Evolutionary conservation across 2,329 filamentous ascomycete genomes (phyloP).

Genomic region (Xylaria sp.): DNA sequence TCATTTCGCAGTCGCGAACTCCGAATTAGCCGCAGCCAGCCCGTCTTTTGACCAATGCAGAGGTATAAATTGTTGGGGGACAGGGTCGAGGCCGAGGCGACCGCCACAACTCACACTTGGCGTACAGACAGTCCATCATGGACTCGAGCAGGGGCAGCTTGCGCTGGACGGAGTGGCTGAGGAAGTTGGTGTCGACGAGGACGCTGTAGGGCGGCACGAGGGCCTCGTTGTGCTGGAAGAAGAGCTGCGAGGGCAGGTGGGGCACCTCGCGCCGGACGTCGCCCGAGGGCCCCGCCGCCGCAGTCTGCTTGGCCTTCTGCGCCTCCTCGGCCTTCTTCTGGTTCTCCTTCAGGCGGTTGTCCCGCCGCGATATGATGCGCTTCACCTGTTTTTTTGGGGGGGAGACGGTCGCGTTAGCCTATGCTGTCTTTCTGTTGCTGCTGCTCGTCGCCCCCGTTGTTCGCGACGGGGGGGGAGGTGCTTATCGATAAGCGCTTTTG

Average conservation of each 20-base stretch:
- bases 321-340: constrained; percentile 65
- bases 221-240: constrained; percentile 82
- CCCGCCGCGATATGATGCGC: constrained; percentile 72
- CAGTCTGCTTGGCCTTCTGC: constrained; percentile 62
- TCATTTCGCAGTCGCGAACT: background rate
- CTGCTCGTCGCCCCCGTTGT: background rate
- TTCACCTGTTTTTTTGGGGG: constrained; percentile 26
- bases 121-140: constrained; percentile 89
- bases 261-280: constrained; percentile 78
- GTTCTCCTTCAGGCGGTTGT: constrained; percentile 83
- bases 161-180: constrained; percentile 85
- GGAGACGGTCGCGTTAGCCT: background rate
- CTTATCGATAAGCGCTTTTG: constrained; percentile 35
- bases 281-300: constrained; percentile 46
- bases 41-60: too few relatives aligned
- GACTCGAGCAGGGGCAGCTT: constrained; percentile 86
- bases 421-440: too few relatives aligned
- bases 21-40: too few relatives aligned
- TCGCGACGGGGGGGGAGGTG: constrained; percentile 1
- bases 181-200: constrained; percentile 84
- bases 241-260: constrained; percentile 80
- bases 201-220: constrained; percentile 81
- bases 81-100: too few relatives aligned
- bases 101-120: constrained; percentile 76
- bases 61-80: background rate